These are phyloP conservation scores for Shiraia bambusicola DNA, from an alignment of 2,329 filamentous ascomycete species.

Conservation along the genomic window DNA sequence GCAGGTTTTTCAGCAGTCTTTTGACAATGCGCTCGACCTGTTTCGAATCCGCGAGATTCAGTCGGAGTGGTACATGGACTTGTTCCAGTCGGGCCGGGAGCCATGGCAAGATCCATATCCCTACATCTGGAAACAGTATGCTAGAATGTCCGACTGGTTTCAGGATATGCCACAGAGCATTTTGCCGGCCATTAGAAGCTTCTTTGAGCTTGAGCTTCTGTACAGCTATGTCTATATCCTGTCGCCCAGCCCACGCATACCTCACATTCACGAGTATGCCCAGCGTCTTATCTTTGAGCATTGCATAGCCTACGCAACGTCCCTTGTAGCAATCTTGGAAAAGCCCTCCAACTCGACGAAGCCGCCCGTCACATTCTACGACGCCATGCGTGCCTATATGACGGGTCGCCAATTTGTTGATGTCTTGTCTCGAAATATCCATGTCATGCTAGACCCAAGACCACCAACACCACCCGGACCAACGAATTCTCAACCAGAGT, in stretches of 20 bases:
- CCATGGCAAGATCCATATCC: slow-evolving; percentile 68
- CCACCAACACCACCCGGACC: slow-evolving; percentile 45
- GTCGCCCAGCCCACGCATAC: slow-evolving; percentile 74
- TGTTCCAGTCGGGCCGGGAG: slow-evolving; percentile 75
- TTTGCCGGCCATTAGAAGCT: slow-evolving; percentile 65
- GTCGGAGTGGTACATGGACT: slow-evolving; percentile 84
- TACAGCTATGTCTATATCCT: slow-evolving; percentile 92
- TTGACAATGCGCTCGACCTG: slow-evolving; percentile 72
- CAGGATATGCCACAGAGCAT: slow-evolving; percentile 70
- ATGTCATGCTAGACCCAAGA: slow-evolving; percentile 47
- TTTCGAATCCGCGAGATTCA: slow-evolving; percentile 84
- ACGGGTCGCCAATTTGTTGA: slow-evolving; percentile 60
- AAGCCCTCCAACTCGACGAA: slow-evolving; percentile 56
- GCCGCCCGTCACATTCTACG: slow-evolving; percentile 80
- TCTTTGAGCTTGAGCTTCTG: slow-evolving; percentile 84
- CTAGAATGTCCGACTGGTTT: slow-evolving; percentile 78
- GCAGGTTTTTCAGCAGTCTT: slow-evolving; percentile 57
- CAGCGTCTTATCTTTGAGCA: slow-evolving; percentile 84
- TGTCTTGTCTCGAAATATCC: slow-evolving; percentile 56
- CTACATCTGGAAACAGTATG: slow-evolving; percentile 75
- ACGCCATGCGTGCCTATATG: slow-evolving; percentile 81
- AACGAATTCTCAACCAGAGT: slow-evolving; percentile 22
- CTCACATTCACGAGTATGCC: slow-evolving; percentile 72
- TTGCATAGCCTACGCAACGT: slow-evolving; percentile 76
- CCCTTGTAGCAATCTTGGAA: slow-evolving; percentile 66